phyloP scores from a whole-genome alignment of 73 alveolate species.

The Blepharisma stoltei region DNA sequence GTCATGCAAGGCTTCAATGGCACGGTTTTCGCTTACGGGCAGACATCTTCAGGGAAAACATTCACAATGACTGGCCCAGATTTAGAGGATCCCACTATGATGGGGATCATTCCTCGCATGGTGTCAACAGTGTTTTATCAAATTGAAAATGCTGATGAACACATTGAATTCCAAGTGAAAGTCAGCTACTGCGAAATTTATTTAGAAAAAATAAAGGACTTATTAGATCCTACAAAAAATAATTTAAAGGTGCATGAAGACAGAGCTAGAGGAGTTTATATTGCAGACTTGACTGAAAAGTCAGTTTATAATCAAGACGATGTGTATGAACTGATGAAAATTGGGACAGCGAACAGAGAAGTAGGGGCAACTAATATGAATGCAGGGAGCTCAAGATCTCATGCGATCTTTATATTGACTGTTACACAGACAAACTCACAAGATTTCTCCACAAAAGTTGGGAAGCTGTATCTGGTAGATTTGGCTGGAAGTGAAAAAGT shows the following conservation, averaged over 20 bases:
- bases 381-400: slow-evolving; percentile 85
- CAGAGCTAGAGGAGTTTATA: slow-evolving; percentile 94
- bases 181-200: slow-evolving; percentile 91
- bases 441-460: slow-evolving; percentile 82
- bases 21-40: slow-evolving; percentile 97
- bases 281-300: slow-evolving; percentile 86
- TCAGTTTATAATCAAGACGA: slow-evolving; percentile 80
- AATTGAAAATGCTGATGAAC: slow-evolving; percentile 77
- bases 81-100: slow-evolving; percentile 59
- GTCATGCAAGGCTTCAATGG: slow-evolving; percentile 96
- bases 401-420: slow-evolving; percentile 83
- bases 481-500: slow-evolving; percentile 97
- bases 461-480: slow-evolving; percentile 94
- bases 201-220: slow-evolving; percentile 94
- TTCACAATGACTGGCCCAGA: slow-evolving; percentile 94
- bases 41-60: slow-evolving; percentile 97
- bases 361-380: slow-evolving; percentile 92
- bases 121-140: slow-evolving; percentile 78
- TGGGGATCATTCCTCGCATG: slow-evolving; percentile 94
- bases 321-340: slow-evolving; percentile 74
- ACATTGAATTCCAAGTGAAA: slow-evolving; percentile 81
- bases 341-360: slow-evolving; percentile 85
- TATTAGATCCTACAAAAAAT: slow-evolving; percentile 79
- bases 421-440: slow-evolving; percentile 81
- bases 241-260: slow-evolving; percentile 88